Percentiles rank a stretch among this genome's conserved stretches.
Evolutionary conservation across 208 protist genomes (phyloP).

Genomic region (Wallacemonas rigidus): DNA sequence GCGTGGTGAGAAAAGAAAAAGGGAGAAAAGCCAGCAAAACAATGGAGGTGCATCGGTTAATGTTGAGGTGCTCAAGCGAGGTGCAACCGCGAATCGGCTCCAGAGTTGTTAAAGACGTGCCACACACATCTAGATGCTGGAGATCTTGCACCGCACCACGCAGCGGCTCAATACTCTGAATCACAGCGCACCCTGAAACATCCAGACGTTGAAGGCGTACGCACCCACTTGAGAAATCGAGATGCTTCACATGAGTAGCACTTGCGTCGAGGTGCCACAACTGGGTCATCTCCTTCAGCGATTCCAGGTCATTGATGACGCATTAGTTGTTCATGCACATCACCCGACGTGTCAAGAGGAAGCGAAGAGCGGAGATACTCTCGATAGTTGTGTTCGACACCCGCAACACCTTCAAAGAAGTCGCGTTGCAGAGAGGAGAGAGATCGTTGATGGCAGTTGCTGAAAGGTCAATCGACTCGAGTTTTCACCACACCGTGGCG

Average conservation of each 20-base stretch:
- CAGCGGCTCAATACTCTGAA: background rate
- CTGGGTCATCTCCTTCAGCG: background rate
- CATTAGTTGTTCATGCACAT: conserved; percentile 9
- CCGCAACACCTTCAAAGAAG: background rate
- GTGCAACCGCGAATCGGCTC: background rate
- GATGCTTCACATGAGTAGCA: background rate
- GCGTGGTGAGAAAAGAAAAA: too few relatives aligned
- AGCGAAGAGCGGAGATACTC: background rate
- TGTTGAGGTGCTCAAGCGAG: background rate
- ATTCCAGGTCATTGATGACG: background rate
- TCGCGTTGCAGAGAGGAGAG: background rate
- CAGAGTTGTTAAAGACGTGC: background rate
- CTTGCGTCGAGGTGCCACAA: background rate
- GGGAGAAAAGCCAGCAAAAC: background rate
- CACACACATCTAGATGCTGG: background rate
- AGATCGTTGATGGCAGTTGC: background rate
- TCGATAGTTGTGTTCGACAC: background rate
- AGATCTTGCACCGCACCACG: background rate
- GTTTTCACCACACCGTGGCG: background rate
- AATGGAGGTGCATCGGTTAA: background rate
- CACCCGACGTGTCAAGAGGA: background rate
- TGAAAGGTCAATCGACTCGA: background rate
- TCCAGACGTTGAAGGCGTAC: background rate
- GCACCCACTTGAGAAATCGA: background rate
- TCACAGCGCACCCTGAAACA: background rate